phyloP scores from a whole-genome alignment of 2,329 filamentous ascomycete genomes.

The Trichoderma sp. region DNA sequence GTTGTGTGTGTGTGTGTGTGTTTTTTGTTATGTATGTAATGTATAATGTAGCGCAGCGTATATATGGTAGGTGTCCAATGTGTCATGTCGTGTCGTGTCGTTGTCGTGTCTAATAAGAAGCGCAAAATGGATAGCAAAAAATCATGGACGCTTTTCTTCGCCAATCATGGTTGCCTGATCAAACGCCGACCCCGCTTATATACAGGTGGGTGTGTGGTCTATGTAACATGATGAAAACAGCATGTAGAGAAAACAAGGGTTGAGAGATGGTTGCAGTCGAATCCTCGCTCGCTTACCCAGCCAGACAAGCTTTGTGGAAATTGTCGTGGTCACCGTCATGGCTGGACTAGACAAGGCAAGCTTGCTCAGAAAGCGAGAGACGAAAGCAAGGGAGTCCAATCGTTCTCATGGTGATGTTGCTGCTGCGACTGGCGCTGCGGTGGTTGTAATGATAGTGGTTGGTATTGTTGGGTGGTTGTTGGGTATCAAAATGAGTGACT shows the following conservation, averaged over 20 bases:
- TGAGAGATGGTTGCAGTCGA: background rate
- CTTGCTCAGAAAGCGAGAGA: background rate
- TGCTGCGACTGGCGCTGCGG: background rate
- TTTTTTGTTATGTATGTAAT: constrained; percentile 14
- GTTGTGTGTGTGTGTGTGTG: background rate
- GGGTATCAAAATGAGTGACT: constrained; percentile 22
- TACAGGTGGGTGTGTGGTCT: constrained; percentile 22
- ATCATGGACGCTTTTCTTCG: constrained; percentile 13
- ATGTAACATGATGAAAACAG: constrained; percentile 24
- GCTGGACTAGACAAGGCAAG: background rate
- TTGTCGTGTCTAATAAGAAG: constrained; percentile 12
- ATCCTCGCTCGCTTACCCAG: background rate
- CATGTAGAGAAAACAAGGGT: constrained; percentile 21
- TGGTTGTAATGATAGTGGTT: background rate
- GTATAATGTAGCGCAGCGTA: constrained; percentile 12
- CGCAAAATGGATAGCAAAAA: constrained; percentile 8
- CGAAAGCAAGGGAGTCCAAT: background rate
- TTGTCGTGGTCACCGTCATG: background rate
- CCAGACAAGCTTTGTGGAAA: background rate
- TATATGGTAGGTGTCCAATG: constrained; percentile 10
- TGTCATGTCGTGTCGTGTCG: constrained; percentile 15
- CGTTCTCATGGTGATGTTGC: background rate
- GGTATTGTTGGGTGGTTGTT: background rate
- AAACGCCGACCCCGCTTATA: constrained; percentile 23
- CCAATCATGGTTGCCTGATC: constrained; percentile 18